Conservation (phyloP, 106 monocot genomes). For the Dioscorea alata region DNA sequence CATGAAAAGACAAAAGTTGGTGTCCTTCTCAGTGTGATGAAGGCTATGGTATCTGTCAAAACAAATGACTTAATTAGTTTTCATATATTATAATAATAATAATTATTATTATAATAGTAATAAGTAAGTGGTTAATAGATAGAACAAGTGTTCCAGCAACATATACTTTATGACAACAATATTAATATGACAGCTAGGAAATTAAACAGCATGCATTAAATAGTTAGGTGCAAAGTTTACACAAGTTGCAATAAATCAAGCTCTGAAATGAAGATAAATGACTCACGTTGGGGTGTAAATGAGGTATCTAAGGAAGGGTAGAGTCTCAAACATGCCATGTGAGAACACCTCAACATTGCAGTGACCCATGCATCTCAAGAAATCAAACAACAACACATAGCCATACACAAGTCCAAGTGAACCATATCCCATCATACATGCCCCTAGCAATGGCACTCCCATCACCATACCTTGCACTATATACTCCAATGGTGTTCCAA, state of each 20-base stretch:
- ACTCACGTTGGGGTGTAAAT: slow-evolving; percentile 90
- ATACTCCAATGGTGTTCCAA: slow-evolving; percentile 31
- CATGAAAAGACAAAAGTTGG: slow-evolving; percentile 97
- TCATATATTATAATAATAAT: no score
- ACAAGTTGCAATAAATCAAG: no score
- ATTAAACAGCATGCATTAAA: neutral
- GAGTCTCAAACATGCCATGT: slow-evolving; percentile 29
- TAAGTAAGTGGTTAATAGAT: no score
- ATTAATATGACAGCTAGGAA: neutral
- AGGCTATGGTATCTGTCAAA: slow-evolving; percentile 71
- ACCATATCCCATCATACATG: slow-evolving; percentile 19
- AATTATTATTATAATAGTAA: no score
- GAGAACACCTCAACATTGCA: slow-evolving; percentile 39
- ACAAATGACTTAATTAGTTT: no score
- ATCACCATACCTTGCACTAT: slow-evolving; percentile 15
- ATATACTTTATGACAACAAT: no score
- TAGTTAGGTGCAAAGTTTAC: neutral
- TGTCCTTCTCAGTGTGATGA: slow-evolving; percentile 73
- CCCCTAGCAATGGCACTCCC: slow-evolving; percentile 23
- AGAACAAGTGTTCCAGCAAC: no score
- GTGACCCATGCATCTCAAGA: slow-evolving; percentile 28
- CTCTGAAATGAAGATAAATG: neutral
- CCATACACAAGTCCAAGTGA: slow-evolving; percentile 29
- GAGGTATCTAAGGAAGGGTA: slow-evolving; percentile 71
- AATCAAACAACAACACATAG: slow-evolving; percentile 32